Evolutionary conservation across 305 asterid genomes (phyloP).

Genomic region (Ilex paraguariensis): DNA sequence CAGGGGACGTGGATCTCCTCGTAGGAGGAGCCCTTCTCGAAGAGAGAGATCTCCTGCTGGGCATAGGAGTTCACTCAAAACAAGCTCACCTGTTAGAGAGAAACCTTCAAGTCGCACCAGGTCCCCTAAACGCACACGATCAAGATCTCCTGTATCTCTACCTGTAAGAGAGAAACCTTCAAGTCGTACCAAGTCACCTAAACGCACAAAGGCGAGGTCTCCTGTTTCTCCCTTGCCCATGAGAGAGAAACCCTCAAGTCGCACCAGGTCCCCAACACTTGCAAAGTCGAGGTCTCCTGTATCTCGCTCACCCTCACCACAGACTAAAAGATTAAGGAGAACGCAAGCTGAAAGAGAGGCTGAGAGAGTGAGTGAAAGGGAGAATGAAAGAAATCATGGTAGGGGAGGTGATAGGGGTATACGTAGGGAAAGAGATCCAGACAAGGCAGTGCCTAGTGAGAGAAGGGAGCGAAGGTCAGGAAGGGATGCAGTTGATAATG

Average conservation of each 20-base stretch:
- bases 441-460: slow-evolving; percentile 32
- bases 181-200: slow-evolving; percentile 46
- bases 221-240: slow-evolving; percentile 42
- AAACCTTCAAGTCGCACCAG: slow-evolving; percentile 40
- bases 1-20: slow-evolving; percentile 53
- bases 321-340: slow-evolving; percentile 60
- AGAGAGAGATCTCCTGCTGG: slow-evolving; percentile 68
- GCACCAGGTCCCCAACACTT: slow-evolving; percentile 41
- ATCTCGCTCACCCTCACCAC: slow-evolving; percentile 60
- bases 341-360: slow-evolving; percentile 49
- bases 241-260: slow-evolving; percentile 41
- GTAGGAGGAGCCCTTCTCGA: slow-evolving; percentile 46
- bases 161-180: slow-evolving; percentile 49
- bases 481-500: slow-evolving; percentile 53
- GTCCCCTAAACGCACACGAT: slow-evolving; percentile 53
- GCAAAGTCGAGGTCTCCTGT: slow-evolving; percentile 48
- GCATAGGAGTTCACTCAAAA: slow-evolving; percentile 39
- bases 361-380: slow-evolving; percentile 44
- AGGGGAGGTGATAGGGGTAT: slow-evolving; percentile 41
- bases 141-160: slow-evolving; percentile 55
- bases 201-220: slow-evolving; percentile 38
- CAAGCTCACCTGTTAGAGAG: slow-evolving; percentile 22
- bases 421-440: slow-evolving; percentile 41
- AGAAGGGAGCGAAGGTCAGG: slow-evolving; percentile 39
- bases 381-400: slow-evolving; percentile 36